phyloP scores from a whole-genome alignment of 2,329 filamentous ascomycete species.

The Claviceps cyperi region DNA sequence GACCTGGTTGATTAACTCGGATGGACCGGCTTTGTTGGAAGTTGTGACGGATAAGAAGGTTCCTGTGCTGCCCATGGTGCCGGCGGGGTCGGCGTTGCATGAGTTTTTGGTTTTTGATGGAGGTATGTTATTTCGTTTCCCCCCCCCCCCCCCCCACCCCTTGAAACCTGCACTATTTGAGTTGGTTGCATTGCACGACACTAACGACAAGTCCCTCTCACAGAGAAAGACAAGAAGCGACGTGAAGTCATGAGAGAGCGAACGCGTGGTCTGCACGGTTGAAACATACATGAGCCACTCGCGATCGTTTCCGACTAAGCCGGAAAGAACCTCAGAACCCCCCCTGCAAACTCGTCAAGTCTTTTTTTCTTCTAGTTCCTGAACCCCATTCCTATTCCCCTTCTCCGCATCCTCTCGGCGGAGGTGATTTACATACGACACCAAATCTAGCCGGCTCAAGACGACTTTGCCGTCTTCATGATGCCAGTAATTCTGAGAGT shows the following conservation, averaged over 20 bases:
- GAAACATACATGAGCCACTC: not conserved
- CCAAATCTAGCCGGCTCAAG: no score
- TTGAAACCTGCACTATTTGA: no score
- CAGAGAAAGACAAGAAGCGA: conserved; percentile 54
- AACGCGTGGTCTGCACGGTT: conserved; percentile 35
- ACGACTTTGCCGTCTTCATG: no score
- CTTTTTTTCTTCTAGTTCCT: no score
- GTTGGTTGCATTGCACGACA: not conserved
- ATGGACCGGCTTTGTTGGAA: conserved; percentile 87
- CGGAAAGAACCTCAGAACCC: no score
- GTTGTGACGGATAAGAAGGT: conserved; percentile 85
- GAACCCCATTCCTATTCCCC: no score
- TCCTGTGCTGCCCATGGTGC: conserved; percentile 96
- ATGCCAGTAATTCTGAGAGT: no score
- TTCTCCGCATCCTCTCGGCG: no score
- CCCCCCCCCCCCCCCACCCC: no score
- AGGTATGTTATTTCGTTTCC: conserved; percentile 16
- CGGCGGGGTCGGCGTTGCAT: conserved; percentile 70
- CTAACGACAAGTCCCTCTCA: not conserved
- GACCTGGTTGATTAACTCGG: conserved; percentile 75
- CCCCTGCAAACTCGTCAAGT: no score
- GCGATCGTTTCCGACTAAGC: not conserved
- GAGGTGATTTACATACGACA: no score
- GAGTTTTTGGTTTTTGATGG: conserved; percentile 54
- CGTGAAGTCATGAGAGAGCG: conserved; percentile 52